Conservation (phyloP, 2,329 filamentous ascomycete genomes). For the Mycosphaerella sp. region DNA sequence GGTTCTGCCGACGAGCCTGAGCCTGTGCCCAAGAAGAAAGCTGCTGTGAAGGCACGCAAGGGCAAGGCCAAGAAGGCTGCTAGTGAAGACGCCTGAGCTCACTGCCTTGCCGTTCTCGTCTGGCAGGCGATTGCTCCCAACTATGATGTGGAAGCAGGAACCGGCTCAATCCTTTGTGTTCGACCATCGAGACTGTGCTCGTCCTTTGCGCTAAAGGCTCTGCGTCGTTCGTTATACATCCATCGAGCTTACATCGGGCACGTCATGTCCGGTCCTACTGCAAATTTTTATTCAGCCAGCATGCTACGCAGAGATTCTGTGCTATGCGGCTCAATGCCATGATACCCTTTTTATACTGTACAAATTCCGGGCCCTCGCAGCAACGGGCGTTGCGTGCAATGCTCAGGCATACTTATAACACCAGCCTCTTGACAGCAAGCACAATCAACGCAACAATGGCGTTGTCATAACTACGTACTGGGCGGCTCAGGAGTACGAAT, state of each 20-base stretch:
- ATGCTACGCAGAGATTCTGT: not conserved
- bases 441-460: not conserved
- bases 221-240: no score
- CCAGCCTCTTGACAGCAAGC: not conserved
- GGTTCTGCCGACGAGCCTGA: slow-evolving; percentile 25
- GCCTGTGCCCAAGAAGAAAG: slow-evolving; percentile 26
- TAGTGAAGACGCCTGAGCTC: slow-evolving; percentile 9
- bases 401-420: not conserved
- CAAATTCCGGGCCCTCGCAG: no score
- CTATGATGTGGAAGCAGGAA: not conserved
- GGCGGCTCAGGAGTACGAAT: not conserved
- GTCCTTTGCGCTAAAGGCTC: no score
- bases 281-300: not conserved
- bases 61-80: slow-evolving; percentile 29
- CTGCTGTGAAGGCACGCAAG: slow-evolving; percentile 32
- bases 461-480: slow-evolving; percentile 9
- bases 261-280: not conserved
- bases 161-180: no score
- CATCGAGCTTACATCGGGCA: not conserved
- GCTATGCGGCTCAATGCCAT: not conserved
- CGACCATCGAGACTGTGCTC: no score
- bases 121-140: not conserved
- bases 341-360: not conserved
- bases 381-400: no score
- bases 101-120: not conserved